phyloP scores from a whole-genome alignment of 75 land plant genomes.

The Selaginella moellendorffii region DNA sequence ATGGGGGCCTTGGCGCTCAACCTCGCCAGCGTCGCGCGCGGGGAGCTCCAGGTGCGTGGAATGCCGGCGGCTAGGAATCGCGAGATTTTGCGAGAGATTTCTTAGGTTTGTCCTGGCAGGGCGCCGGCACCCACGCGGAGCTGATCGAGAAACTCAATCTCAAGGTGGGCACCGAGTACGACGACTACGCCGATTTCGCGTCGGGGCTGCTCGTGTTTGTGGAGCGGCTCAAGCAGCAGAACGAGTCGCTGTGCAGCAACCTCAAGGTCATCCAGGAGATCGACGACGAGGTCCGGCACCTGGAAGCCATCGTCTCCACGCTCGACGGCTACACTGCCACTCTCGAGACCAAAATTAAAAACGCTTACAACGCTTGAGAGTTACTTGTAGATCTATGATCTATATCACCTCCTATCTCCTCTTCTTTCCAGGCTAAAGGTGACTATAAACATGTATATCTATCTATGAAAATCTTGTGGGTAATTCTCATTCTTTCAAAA shows the following conservation, averaged over 20 bases:
- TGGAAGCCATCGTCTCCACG: slow-evolving; percentile 74
- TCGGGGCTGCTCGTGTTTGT: slow-evolving; percentile 75
- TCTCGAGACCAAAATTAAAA: slow-evolving; percentile 50
- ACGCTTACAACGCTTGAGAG: too few relatives aligned
- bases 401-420: too few relatives aligned
- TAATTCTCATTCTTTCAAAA: too few relatives aligned
- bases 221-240: slow-evolving; percentile 65
- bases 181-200: slow-evolving; percentile 68
- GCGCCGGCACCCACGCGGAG: slow-evolving; percentile 41
- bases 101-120: slow-evolving; percentile 28
- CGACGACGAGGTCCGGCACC: slow-evolving; percentile 39
- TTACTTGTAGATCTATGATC: too few relatives aligned
- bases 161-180: slow-evolving; percentile 64
- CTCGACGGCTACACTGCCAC: slow-evolving; percentile 62
- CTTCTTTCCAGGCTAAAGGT: too few relatives aligned
- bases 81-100: too few relatives aligned
- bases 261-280: slow-evolving; percentile 39
- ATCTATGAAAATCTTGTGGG: too few relatives aligned
- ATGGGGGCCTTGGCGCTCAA: background rate
- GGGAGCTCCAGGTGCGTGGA: background rate
- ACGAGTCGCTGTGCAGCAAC: slow-evolving; percentile 41
- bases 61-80: too few relatives aligned
- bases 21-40: background rate
- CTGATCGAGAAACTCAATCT: slow-evolving; percentile 74
- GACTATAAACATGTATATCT: too few relatives aligned